A percentile compares a stretch with the other conserved stretches of the same genome.
Evolutionary conservation across 495 filamentous ascomycete species (phyloP).

Genomic region (Annulohypoxylon bovei): DNA sequence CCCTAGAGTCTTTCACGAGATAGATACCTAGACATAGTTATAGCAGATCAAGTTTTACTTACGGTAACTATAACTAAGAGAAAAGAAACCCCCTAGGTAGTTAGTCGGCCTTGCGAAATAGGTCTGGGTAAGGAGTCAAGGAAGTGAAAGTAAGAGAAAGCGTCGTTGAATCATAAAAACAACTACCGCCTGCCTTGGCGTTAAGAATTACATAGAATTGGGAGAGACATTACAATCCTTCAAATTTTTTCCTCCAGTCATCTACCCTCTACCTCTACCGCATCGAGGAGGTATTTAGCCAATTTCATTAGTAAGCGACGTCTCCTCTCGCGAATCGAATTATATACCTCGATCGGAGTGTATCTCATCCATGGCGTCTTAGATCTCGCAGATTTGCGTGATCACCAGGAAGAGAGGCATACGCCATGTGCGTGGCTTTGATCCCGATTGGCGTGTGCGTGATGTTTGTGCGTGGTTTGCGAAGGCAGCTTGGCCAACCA

Average conservation of each 20-base stretch:
- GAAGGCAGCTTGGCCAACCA: slow-evolving; percentile 19
- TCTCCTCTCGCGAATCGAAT: neutral
- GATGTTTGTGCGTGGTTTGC: neutral
- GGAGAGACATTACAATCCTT: neutral
- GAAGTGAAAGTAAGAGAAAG: neutral
- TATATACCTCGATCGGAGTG: slow-evolving; percentile 21
- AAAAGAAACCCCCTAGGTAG: neutral
- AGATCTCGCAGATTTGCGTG: slow-evolving; percentile 42
- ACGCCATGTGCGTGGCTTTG: neutral
- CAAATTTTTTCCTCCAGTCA: neutral
- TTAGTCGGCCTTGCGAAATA: neutral
- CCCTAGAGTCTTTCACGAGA: too few relatives aligned
- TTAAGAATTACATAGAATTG: neutral
- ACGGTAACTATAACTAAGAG: too few relatives aligned
- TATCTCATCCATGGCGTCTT: slow-evolving; percentile 25
- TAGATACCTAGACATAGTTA: too few relatives aligned
- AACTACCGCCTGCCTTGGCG: slow-evolving; percentile 32
- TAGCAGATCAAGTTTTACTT: too few relatives aligned
- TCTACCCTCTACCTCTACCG: neutral
- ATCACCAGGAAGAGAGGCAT: slow-evolving; percentile 9
- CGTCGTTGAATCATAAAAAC: slow-evolving; percentile 8
- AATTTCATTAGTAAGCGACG: slow-evolving; percentile 15
- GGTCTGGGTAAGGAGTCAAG: neutral
- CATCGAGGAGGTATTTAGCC: slow-evolving; percentile 21
- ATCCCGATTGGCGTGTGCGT: slow-evolving; percentile 23